These are phyloP conservation scores for Hymenoscyphus infarciens DNA, from an alignment of 2,329 filamentous ascomycete species.

Conservation along the genomic window DNA sequence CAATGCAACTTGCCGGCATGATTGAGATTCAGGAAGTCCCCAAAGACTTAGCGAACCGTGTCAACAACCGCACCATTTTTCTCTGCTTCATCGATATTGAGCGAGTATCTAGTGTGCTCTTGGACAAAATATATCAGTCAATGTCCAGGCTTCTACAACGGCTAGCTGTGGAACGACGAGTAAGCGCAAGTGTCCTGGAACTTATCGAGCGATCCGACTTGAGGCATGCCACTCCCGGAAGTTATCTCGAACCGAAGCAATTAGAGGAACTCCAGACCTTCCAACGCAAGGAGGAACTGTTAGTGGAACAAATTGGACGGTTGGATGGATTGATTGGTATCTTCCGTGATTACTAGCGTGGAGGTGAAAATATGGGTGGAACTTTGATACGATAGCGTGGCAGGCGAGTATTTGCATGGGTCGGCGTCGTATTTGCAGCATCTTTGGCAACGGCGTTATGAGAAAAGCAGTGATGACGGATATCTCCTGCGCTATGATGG, in stretches of 20 bases:
- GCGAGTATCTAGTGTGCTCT: constrained; percentile 63
- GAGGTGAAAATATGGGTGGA: background rate
- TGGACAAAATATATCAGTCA: constrained; percentile 82
- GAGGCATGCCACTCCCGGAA: constrained; percentile 70
- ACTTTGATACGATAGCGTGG: constrained; percentile 16
- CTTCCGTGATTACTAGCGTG: constrained; percentile 67
- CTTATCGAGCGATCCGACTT: constrained; percentile 86
- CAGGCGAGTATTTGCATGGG: constrained; percentile 21
- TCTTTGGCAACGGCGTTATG: constrained; percentile 20
- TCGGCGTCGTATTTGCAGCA: constrained; percentile 22
- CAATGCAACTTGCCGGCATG: constrained; percentile 81
- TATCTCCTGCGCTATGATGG: constrained; percentile 6
- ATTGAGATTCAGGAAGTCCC: constrained; percentile 94
- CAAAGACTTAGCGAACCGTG: constrained; percentile 70
- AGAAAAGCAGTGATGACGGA: constrained; percentile 9
- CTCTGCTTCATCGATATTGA: constrained; percentile 88
- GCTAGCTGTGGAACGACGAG: constrained; percentile 69
- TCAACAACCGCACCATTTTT: constrained; percentile 76
- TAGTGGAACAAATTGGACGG: constrained; percentile 74
- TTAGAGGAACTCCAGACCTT: constrained; percentile 58
- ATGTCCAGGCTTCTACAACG: constrained; percentile 85
- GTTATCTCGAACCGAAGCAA: constrained; percentile 72
- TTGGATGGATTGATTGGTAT: constrained; percentile 83
- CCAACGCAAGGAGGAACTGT: constrained; percentile 64
- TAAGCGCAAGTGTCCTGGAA: constrained; percentile 68